Conservation (phyloP, 2,329 filamentous ascomycete species). For the Alternaria incomplexa region DNA sequence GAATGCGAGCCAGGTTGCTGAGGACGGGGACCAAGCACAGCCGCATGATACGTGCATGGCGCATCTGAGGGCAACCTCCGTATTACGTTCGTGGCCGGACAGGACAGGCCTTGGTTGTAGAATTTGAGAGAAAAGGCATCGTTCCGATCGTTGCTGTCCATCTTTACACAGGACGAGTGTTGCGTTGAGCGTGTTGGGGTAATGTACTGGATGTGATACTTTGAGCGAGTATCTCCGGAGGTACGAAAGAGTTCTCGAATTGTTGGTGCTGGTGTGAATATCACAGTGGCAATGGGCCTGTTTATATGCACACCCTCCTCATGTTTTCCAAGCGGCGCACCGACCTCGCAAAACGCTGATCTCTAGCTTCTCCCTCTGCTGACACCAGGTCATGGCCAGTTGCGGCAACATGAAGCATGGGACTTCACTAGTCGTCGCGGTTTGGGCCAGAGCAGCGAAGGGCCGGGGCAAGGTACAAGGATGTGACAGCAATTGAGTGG, state of each 20-base stretch:
- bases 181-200: neutral
- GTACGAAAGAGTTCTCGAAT: neutral
- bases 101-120: neutral
- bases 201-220: neutral
- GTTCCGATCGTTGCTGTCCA: neutral
- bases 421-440: neutral
- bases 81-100: neutral
- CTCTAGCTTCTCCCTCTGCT: neutral
- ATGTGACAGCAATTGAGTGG: neutral
- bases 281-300: neutral
- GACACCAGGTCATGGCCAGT: neutral
- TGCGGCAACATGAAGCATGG: neutral
- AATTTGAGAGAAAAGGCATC: neutral
- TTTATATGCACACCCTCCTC: neutral
- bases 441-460: neutral
- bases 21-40: neutral
- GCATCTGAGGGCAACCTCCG: neutral
- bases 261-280: neutral
- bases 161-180: neutral
- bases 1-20: neutral
- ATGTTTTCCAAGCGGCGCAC: neutral
- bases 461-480: neutral
- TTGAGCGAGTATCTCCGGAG: neutral
- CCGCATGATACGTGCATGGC: slow-evolving; percentile 5
- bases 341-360: neutral